phyloP scores from a whole-genome alignment of 1,139 yeast genomes.

The Pichia sp. region DNA sequence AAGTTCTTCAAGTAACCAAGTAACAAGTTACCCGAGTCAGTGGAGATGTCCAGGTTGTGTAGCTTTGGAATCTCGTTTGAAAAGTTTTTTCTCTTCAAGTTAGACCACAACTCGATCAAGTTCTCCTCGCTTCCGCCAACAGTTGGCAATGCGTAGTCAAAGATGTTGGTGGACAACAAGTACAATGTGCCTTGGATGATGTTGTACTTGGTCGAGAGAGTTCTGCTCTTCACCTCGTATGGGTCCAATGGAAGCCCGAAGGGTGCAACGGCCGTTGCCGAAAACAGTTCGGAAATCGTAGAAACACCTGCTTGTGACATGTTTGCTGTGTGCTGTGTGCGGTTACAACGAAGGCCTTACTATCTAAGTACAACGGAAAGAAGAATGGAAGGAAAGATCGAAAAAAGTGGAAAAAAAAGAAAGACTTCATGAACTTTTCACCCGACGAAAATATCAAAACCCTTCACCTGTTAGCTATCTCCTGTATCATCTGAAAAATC shows the following conservation, averaged over 20 bases:
- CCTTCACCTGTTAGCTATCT: not conserved
- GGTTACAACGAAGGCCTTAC: not conserved
- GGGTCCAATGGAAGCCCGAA: constrained; percentile 62
- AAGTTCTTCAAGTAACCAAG: constrained; percentile 62
- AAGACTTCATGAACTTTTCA: not conserved
- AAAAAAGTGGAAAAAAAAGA: not conserved
- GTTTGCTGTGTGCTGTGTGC: not conserved
- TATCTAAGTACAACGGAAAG: not conserved
- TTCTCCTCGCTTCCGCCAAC: constrained; percentile 41
- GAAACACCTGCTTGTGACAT: constrained; percentile 16
- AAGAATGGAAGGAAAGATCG: not conserved
- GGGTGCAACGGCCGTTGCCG: constrained; percentile 41
- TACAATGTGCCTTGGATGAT: constrained; percentile 65
- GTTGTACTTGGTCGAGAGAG: constrained; percentile 58
- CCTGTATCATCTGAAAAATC: not conserved
- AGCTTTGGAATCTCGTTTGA: constrained; percentile 54
- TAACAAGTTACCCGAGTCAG: constrained; percentile 79
- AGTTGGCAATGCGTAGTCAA: constrained; percentile 59
- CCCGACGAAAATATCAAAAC: not conserved
- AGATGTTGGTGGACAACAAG: constrained; percentile 57
- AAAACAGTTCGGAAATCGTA: constrained; percentile 28
- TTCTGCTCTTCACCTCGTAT: constrained; percentile 43
- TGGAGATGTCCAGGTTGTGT: constrained; percentile 65
- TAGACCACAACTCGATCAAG: constrained; percentile 59
- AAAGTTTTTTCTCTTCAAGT: constrained; percentile 49